Percentiles rank a stretch among this genome's conserved stretches.
Conservation (phyloP, 2,329 filamentous ascomycete species). For the Fusarium pseudocircinatum region DNA sequence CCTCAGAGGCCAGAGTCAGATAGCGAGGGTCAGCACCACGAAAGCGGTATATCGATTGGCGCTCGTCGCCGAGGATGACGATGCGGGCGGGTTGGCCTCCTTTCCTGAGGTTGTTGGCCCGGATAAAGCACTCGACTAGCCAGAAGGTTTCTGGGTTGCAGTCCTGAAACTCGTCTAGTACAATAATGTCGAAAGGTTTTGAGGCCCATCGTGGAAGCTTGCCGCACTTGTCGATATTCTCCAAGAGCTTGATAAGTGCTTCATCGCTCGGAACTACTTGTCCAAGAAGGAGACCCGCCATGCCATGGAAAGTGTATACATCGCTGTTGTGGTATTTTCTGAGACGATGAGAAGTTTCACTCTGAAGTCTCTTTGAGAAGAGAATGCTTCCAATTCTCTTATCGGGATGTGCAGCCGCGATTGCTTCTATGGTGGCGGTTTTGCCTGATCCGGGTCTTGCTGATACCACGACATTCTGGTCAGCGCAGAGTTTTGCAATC, state of each 20-base stretch:
- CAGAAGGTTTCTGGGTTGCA: slow-evolving; percentile 43
- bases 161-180: slow-evolving; percentile 48
- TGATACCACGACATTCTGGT: slow-evolving; percentile 46
- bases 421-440: slow-evolving; percentile 45
- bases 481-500: slow-evolving; percentile 36
- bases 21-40: slow-evolving; percentile 44
- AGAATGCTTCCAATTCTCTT: slow-evolving; percentile 38
- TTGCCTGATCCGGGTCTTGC: slow-evolving; percentile 48
- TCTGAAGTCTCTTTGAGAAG: slow-evolving; percentile 42
- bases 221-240: neutral
- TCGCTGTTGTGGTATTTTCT: slow-evolving; percentile 24
- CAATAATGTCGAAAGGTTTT: slow-evolving; percentile 44
- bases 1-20: slow-evolving; percentile 37
- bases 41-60: slow-evolving; percentile 45
- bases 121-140: slow-evolving; percentile 40
- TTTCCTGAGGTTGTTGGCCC: slow-evolving; percentile 26
- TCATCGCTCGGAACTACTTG: slow-evolving; percentile 26
- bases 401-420: slow-evolving; percentile 38
- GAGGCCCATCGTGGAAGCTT: slow-evolving; percentile 34
- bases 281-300: slow-evolving; percentile 37
- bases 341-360: slow-evolving; percentile 41
- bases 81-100: slow-evolving; percentile 31
- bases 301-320: slow-evolving; percentile 43
- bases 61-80: slow-evolving; percentile 46
- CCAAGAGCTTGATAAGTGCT: slow-evolving; percentile 16